Evolutionary conservation across 1,284 basidiomycete species (phyloP), one percentile per base, ranked within the genome.

Genomic region (Malassezia globosa): DNA sequence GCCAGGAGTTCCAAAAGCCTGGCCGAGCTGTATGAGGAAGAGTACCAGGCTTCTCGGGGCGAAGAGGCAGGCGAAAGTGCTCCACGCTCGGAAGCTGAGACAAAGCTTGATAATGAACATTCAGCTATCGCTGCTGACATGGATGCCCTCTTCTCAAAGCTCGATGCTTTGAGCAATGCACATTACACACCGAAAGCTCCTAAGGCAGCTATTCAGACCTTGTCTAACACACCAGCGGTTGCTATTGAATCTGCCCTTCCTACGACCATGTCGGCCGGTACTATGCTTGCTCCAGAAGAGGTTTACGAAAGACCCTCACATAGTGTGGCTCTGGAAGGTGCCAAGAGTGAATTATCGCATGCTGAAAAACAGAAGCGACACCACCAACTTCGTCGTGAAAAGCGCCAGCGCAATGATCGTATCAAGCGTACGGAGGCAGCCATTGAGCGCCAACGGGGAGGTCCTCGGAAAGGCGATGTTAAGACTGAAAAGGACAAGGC

Each of bases 171-270:
- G 35, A 86, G 84, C 69, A 95, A 94, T 69, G 83, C 90, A 3
- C 87, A 96, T 74, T 96, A 89, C 72, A 85, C 87, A 5, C 94
- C 94, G 4, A 95, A 95, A 73, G 81, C 83, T 69, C 89, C 92
- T 23, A 95, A 90, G 71, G 83, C 84, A 1, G 79, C 78, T 0
- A 96, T 97, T 64, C 82, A 84, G 5, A 87, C 87, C 0, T 74
- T 96, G 19, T 78, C 84, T 18, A 90, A 96, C 67, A 76, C 85
- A 6, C 80, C 92, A 0, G 82, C 85, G 0, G 79, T 89, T n/a
- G 79, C 81, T 2, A 74, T 96, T 60, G 94, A 97, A 73, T 86
- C 87, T 1, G 86, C 89, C 0, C 77, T 97, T 2, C 94, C 92
- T 0, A 83, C 86, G 0, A 80, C 81, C 2, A 80, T 82, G 59